Evolutionary conservation across 2,329 filamentous ascomycete genomes (phyloP), one percentile per base, ranked within the genome.

Genomic region (Xylariales sp.): DNA sequence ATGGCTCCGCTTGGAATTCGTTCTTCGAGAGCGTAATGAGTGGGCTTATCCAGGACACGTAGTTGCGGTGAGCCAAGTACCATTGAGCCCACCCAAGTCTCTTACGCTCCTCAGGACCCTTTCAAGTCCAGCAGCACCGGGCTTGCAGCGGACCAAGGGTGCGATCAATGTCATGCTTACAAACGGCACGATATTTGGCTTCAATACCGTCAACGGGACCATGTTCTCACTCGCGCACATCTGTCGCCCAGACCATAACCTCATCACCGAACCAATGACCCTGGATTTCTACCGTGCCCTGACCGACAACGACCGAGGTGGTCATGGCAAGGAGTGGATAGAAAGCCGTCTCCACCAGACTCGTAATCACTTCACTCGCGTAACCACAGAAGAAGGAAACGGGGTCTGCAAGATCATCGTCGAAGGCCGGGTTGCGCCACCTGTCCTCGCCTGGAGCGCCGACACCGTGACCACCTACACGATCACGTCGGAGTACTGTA

Each of bases 241-340:
- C 2, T 38, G 45, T 3, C 41, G 49, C 3, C 52, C 57, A 0
- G 35, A 54, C 6, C 42, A 47, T 18, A 70, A 71, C 47, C 52
- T 74, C 20, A 62, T 77, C 36, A 67, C 65, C 4, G 54, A 66
- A 21, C 69, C 71, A 1, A 51, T 71, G 3, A 48, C 60, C 2
- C 64, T 82, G 29, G 69, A 71, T 46, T 75, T 86, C 55, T 84
- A 81, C 65, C 79, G 82, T 28, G 75, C 82, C 1, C 68, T 74
- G 27, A 85, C 81, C 0, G 79, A 85, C 60, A 85, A 85, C 54
- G 82, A 86, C 54, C 65, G 68, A 4, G 73, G 73, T 0, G 64
- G 66, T 5, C 61, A 66, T 12, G 80, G 78, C 1, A 63, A 68
- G 38, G 70, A 81, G 46, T 86, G 82, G 81, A 59, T 66, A 9